Evolutionary conservation across 2,329 filamentous ascomycete genomes (phyloP).

Genomic region (Penicillium brevicompactum): DNA sequence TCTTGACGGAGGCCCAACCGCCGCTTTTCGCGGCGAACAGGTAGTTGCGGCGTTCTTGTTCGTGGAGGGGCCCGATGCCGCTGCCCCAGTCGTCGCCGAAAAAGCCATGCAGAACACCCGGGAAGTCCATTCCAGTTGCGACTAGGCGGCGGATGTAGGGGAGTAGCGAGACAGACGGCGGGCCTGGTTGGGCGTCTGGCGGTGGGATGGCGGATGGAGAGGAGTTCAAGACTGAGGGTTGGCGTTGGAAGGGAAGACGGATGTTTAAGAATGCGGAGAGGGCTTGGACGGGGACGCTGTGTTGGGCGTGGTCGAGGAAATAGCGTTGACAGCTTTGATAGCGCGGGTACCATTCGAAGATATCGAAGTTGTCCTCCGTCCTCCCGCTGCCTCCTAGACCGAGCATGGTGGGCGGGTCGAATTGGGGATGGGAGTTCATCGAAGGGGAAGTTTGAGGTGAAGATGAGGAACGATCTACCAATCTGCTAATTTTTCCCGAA

Average conservation of each 20-base stretch:
- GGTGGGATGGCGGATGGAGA: conserved; percentile 37
- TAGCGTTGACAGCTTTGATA: conserved; percentile 89
- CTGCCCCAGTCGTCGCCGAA: conserved; percentile 90
- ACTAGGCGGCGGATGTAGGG: conserved; percentile 90
- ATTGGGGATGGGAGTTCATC: conserved; percentile 36
- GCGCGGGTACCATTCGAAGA: conserved; percentile 89
- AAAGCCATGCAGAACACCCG: conserved; percentile 86
- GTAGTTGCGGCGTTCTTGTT: conserved; percentile 90
- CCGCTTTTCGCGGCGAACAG: conserved; percentile 93
- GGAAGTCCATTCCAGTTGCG: conserved; percentile 86
- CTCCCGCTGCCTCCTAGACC: conserved; percentile 38
- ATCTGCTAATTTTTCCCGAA: background rate
- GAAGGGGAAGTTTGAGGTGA: conserved; percentile 21
- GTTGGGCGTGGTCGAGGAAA: conserved; percentile 89
- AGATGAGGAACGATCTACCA: conserved; percentile 8
- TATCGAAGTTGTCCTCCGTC: conserved; percentile 55
- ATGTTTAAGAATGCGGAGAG: conserved; percentile 92
- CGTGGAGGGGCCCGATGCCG: conserved; percentile 80
- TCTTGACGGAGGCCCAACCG: conserved; percentile 85
- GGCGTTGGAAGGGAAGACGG: conserved; percentile 79
- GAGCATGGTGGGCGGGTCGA: conserved; percentile 42
- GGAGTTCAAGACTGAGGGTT: conserved; percentile 50
- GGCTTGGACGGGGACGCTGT: conserved; percentile 79
- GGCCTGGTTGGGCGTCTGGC: conserved; percentile 37
- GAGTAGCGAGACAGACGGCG: conserved; percentile 66